phyloP scores from a whole-genome alignment of 257 asterid genomes.

The Capsicum rhomboideum region DNA sequence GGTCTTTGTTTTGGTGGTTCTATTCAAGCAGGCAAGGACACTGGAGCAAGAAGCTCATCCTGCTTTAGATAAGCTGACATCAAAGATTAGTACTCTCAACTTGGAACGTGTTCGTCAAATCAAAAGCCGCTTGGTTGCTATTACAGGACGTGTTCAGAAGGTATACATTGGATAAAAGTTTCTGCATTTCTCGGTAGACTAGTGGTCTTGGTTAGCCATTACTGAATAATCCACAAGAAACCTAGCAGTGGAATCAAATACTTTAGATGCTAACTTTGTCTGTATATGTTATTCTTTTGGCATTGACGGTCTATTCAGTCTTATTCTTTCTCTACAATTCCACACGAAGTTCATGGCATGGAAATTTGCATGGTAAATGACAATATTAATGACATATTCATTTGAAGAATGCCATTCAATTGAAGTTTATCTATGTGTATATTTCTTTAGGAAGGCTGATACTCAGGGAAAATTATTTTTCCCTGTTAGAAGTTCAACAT shows the following conservation, averaged over 20 bases:
- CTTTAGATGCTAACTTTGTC: neutral
- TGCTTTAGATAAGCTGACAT: constrained; percentile 80
- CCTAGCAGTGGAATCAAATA: neutral
- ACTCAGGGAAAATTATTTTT: neutral
- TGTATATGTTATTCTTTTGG: neutral
- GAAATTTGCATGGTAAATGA: neutral
- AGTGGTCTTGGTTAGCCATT: neutral
- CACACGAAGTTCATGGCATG: neutral
- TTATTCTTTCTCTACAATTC: neutral
- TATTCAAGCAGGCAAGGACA: constrained; percentile 69
- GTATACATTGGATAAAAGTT: constrained; percentile 20
- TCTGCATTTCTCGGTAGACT: constrained; percentile 1
- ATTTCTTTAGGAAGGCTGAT: neutral
- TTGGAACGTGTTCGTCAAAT: constrained; percentile 95
- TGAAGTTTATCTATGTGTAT: neutral
- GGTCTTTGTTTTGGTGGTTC: constrained; percentile 4
- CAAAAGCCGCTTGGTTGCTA: constrained; percentile 90
- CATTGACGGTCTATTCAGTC: neutral
- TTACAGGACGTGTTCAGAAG: constrained; percentile 98
- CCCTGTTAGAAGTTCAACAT: neutral
- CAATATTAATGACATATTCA: neutral
- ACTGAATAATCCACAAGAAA: neutral
- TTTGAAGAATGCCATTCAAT: neutral
- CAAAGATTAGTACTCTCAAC: constrained; percentile 94
- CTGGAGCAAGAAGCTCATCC: constrained; percentile 98